These are phyloP conservation scores for Centella asiatica DNA, from an alignment of 129 eudicot species.

Conservation along the genomic window DNA sequence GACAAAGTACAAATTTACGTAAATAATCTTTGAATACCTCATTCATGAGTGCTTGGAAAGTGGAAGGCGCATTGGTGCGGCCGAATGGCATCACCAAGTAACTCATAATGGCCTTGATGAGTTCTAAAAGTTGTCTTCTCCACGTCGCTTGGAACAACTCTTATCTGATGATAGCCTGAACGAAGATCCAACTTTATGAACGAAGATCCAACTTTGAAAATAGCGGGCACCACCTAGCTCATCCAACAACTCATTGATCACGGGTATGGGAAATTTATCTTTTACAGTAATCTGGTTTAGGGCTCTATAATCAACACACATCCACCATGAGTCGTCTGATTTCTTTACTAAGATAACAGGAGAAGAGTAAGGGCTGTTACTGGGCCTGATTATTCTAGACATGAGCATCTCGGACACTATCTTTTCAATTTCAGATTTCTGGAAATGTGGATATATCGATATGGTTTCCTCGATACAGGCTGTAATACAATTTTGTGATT, in stretches of 20 bases:
- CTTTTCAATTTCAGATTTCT: neutral
- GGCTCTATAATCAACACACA: too few relatives aligned
- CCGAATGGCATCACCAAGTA: neutral
- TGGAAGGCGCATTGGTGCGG: neutral
- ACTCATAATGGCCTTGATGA: neutral
- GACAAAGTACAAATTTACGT: neutral
- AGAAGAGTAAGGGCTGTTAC: too few relatives aligned
- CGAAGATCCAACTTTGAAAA: neutral
- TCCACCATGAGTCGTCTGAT: neutral
- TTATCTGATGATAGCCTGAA: neutral
- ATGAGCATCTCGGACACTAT: neutral
- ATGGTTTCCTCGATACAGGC: neutral
- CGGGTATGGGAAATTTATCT: neutral
- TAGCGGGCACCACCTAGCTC: neutral
- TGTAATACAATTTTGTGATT: neutral
- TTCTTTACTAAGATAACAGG: conserved; percentile 6
- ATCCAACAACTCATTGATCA: neutral
- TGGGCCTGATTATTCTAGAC: too few relatives aligned
- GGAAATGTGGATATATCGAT: neutral
- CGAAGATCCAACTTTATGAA: neutral
- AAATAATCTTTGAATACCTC: neutral
- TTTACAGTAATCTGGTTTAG: too few relatives aligned
- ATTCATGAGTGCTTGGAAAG: neutral
- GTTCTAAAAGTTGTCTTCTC: neutral
- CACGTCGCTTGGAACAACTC: neutral